Conservation (phyloP, 2,329 filamentous ascomycete genomes). For the Colletotrichum sublineola region DNA sequence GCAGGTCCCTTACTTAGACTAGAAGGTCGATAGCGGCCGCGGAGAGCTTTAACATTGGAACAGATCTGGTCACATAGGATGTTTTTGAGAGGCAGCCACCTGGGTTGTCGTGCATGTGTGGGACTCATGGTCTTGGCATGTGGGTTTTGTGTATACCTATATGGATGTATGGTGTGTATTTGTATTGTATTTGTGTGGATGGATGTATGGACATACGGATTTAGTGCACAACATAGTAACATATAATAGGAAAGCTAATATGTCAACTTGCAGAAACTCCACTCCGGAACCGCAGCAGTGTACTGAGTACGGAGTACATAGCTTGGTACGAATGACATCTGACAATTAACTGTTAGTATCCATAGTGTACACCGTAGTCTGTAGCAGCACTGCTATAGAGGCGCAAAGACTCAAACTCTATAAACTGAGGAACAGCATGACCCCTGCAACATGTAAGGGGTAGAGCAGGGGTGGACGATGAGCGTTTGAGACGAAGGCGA, state of each 20-base stretch:
- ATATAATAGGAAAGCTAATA: not conserved
- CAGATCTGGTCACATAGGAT: not conserved
- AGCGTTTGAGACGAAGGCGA: not conserved
- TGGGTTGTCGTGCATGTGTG: constrained; percentile 9
- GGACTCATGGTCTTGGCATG: not conserved
- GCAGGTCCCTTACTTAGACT: not conserved
- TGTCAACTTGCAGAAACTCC: constrained; percentile 29
- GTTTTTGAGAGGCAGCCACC: not conserved
- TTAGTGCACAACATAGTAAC: too few relatives aligned
- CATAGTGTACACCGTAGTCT: too few relatives aligned
- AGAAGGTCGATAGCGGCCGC: constrained; percentile 23
- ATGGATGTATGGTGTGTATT: too few relatives aligned
- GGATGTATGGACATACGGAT: not conserved
- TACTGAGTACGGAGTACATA: not conserved
- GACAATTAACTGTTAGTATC: too few relatives aligned
- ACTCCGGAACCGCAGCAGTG: constrained; percentile 14
- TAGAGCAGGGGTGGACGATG: not conserved
- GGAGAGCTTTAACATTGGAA: constrained; percentile 3
- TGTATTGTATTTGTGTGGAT: not conserved
- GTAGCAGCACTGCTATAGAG: too few relatives aligned
- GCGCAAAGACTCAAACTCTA: not conserved
- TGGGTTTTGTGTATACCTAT: not conserved
- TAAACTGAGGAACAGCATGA: not conserved
- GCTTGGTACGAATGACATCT: too few relatives aligned
- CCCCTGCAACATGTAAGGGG: constrained; percentile 24